These are phyloP conservation scores for Fusarium sp. DNA, from an alignment of 2,329 filamentous ascomycete species.

Conservation along the genomic window DNA sequence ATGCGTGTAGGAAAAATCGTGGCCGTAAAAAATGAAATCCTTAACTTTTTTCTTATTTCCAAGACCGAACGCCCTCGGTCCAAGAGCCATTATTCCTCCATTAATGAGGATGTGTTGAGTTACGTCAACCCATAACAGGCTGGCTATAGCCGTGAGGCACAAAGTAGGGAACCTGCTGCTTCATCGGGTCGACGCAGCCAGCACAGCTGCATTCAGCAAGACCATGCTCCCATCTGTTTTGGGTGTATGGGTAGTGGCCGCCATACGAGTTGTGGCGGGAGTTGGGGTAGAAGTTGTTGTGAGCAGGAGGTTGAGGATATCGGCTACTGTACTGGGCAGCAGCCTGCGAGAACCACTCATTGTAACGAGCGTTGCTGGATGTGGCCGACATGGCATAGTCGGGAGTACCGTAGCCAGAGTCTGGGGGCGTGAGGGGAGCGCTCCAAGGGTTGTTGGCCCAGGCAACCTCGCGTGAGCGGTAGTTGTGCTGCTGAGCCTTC, in stretches of 20 bases:
- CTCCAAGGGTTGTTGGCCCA: conserved; percentile 64
- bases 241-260: conserved; percentile 62
- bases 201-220: conserved; percentile 66
- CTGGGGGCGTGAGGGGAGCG: conserved; percentile 71
- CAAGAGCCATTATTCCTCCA: conserved; percentile 39
- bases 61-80: conserved; percentile 38
- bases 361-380: conserved; percentile 69
- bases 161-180: conserved; percentile 66
- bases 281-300: conserved; percentile 58
- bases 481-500: conserved; percentile 60
- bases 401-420: conserved; percentile 74
- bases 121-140: conserved; percentile 67
- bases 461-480: conserved; percentile 62
- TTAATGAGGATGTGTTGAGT: conserved; percentile 28
- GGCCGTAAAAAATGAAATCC: conserved; percentile 49
- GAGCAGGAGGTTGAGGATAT: conserved; percentile 61
- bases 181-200: conserved; percentile 63
- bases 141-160: conserved; percentile 66
- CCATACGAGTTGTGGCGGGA: conserved; percentile 60
- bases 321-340: conserved; percentile 61
- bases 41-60: conserved; percentile 49
- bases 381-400: conserved; percentile 71
- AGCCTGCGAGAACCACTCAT: conserved; percentile 70
- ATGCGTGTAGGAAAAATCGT: conserved; percentile 54
- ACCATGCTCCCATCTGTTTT: conserved; percentile 67